Conservation (phyloP, 495 filamentous ascomycete genomes). For the Daldinia decipiens region DNA sequence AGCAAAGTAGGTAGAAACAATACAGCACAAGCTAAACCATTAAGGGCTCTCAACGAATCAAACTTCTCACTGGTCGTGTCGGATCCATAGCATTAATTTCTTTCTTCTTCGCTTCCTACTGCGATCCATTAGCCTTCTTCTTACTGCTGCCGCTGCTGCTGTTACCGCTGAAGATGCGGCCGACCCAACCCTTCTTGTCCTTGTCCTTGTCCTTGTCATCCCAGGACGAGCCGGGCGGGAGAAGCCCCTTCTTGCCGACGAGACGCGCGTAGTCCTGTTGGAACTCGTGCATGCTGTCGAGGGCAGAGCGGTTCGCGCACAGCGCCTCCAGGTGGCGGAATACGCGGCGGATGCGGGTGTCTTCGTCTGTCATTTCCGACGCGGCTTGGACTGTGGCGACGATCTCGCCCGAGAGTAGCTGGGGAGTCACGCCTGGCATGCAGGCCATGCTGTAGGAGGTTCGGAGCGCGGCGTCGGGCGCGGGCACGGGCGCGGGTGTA, state of each 20-base stretch:
- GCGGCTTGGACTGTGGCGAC: constrained; percentile 5
- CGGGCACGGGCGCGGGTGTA: too few relatives aligned
- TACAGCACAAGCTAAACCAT: not conserved
- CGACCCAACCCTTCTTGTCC: constrained; percentile 26
- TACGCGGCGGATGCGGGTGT: constrained; percentile 56
- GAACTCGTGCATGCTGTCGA: constrained; percentile 58
- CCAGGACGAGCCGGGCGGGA: constrained; percentile 52
- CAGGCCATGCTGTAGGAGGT: constrained; percentile 12
- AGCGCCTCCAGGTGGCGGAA: constrained; percentile 58
- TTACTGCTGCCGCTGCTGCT: not conserved
- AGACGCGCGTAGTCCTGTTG: constrained; percentile 56
- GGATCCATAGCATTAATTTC: not conserved
- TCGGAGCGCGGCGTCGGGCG: not conserved
- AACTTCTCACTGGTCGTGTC: not conserved
- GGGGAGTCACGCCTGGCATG: not conserved
- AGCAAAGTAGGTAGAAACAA: not conserved
- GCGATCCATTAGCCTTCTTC: not conserved
- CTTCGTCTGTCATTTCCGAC: constrained; percentile 51
- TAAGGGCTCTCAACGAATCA: not conserved
- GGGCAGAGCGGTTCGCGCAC: constrained; percentile 62
- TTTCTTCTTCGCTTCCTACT: not conserved
- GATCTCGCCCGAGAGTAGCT: not conserved
- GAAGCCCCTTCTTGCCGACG: constrained; percentile 34
- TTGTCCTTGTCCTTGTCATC: constrained; percentile 26
- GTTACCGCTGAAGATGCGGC: constrained; percentile 34